Base-by-base conservation (phyloP, 2,329 filamentous ascomycete genomes). In the Botryotinia globosa region DNA sequence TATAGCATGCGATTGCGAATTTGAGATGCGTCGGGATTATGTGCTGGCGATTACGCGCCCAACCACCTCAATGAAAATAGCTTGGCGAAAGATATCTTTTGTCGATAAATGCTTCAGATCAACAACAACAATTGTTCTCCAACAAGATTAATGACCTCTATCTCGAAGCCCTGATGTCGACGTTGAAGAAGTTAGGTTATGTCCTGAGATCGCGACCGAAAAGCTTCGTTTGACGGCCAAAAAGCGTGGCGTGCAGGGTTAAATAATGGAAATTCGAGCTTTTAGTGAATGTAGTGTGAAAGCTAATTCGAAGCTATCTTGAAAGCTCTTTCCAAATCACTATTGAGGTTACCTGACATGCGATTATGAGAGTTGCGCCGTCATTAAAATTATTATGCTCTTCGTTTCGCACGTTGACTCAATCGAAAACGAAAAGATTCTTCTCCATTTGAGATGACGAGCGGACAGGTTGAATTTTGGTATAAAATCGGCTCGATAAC, bases 41-140 rank as follows among this genome's bases (percentile, higher is more conserved):
- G 71, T 65, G 63, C 65, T 72, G 63, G 56, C 58, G 71, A 72
- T 72, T 67, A 72, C 63, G 70, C 70, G 70, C 70, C 51, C 62
- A 68, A 72, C 48, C 48, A 68, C 62, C 56, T 51, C 39, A 42
- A 71, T 64, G 34, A 29, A 39, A 68, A 59, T 59, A 42, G 39
- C 62, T 72, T 67, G 58, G 51, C 61, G 39, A 68, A 39, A 67
- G 48, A 18, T 22, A 22, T 59, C 54, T 29, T 39, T 44, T 39
- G 8, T 66, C 22, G 48, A 59, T 48, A 20, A 42, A 59, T 37
- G 25, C 29, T 25, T 32, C n/a, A 48, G 39, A 67, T n/a, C 39
- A 68, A 59, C 42, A 67, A 39, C 70, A 59, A 59, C 51, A 67
- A 67, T 54, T 67, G 34, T 56, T 25, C 45, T 59, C 51, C 18